A percentile compares a stretch with the other conserved stretches of the same genome.
Conservation (phyloP, 2,329 filamentous ascomycete genomes). For the Colletotrichum cordylinicola region DNA sequence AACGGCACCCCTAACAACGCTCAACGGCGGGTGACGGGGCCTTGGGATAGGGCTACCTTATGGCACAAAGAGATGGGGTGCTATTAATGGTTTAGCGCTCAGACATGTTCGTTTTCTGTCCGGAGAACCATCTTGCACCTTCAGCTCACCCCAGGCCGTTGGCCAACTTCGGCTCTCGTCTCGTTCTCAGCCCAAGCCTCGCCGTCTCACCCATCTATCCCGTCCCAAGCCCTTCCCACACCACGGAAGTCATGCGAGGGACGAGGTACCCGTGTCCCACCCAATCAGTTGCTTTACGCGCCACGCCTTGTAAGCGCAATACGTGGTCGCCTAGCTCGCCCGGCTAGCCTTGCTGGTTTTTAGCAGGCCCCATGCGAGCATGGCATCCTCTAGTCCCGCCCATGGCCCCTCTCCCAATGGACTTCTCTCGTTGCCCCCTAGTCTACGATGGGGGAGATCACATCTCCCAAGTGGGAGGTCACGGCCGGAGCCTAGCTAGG, state of each 20-base stretch:
- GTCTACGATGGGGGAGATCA: constrained; percentile 7
- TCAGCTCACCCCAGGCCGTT: background rate
- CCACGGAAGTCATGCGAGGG: background rate
- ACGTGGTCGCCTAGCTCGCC: background rate
- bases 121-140: background rate
- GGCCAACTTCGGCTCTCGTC: background rate
- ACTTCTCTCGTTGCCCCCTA: background rate
- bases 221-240: background rate
- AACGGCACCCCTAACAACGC: background rate
- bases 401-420: background rate
- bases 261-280: background rate
- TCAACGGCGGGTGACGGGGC: background rate
- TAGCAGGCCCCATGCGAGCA: background rate
- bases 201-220: background rate
- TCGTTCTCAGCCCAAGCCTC: background rate
- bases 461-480: background rate
- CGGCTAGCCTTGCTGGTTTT: background rate
- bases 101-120: background rate
- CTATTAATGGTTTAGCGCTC: background rate
- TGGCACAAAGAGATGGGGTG: background rate
- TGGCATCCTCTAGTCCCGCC: constrained; percentile 11
- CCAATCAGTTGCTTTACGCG: background rate
- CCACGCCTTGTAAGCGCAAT: background rate
- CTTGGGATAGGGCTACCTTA: background rate
- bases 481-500: constrained; percentile 4